phyloP scores from a whole-genome alignment of 176 grass and related monocot genomes.

The Hyparrhenia diplandra region DNA sequence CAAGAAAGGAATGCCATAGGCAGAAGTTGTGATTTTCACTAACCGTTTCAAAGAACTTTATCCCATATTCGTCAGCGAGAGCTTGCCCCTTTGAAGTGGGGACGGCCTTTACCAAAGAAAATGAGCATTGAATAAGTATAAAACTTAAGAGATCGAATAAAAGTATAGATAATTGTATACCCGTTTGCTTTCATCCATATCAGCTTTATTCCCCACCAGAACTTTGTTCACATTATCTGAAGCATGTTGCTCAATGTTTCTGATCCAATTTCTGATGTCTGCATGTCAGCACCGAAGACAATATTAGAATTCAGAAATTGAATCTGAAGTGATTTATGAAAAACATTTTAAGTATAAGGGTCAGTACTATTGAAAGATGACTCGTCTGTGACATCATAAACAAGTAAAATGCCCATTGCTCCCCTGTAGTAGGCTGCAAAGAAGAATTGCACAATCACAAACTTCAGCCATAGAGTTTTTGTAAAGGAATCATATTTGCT shows the following conservation, averaged over 20 bases:
- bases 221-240: conserved; percentile 58
- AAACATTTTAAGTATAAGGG: background rate
- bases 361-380: conserved; percentile 64
- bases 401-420: conserved; percentile 78
- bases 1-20: conserved; percentile 3
- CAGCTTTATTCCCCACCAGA: conserved; percentile 55
- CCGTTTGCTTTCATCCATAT: conserved; percentile 63
- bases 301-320: conserved; percentile 6
- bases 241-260: conserved; percentile 67
- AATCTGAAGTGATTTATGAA: background rate
- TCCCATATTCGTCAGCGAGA: conserved; percentile 77
- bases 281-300: background rate
- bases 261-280: conserved; percentile 84
- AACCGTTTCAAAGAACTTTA: conserved; percentile 83
- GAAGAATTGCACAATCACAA: conserved; percentile 14
- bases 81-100: conserved; percentile 80
- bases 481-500: background rate
- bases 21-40: conserved; percentile 11
- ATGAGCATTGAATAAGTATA: conserved; percentile 1
- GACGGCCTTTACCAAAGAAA: conserved; percentile 44
- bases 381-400: conserved; percentile 67
- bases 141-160: background rate
- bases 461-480: background rate
- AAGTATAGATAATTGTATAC: background rate
- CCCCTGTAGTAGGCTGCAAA: conserved; percentile 72